Evolutionary conservation across 202 grass and related monocot species (phyloP).

Genomic region (Bolboschoenoplectus hybrid): DNA sequence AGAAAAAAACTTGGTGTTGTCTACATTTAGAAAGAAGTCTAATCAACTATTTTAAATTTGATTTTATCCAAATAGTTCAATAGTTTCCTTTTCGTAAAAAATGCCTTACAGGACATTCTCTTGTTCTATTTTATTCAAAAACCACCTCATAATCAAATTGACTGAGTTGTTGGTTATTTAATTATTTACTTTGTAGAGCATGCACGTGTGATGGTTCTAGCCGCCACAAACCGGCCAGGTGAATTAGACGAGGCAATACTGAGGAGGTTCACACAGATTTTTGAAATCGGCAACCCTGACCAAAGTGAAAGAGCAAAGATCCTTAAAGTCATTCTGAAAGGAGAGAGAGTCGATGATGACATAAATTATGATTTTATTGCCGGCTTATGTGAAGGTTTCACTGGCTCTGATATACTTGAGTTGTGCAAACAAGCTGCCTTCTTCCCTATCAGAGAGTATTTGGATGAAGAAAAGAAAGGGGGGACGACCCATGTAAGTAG

Average conservation of each 20-base stretch:
- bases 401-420: constrained; percentile 89
- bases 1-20: neutral
- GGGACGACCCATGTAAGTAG: constrained; percentile 56
- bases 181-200: constrained; percentile 54
- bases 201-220: constrained; percentile 98
- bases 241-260: constrained; percentile 96
- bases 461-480: constrained; percentile 82
- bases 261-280: constrained; percentile 88
- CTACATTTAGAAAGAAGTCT: neutral
- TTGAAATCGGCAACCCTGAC: constrained; percentile 87
- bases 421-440: constrained; percentile 96
- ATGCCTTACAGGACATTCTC: neutral
- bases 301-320: constrained; percentile 92
- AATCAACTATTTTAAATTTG: neutral
- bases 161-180: neutral
- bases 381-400: constrained; percentile 83
- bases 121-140: constrained; percentile 20
- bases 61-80: neutral
- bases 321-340: constrained; percentile 81
- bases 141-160: neutral
- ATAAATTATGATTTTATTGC: constrained; percentile 85
- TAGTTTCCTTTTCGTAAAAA: neutral
- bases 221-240: constrained; percentile 93
- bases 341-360: constrained; percentile 64
- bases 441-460: constrained; percentile 81